Base-by-base conservation (phyloP, 257 asterid genomes). In the Penstemon davidsonii region DNA sequence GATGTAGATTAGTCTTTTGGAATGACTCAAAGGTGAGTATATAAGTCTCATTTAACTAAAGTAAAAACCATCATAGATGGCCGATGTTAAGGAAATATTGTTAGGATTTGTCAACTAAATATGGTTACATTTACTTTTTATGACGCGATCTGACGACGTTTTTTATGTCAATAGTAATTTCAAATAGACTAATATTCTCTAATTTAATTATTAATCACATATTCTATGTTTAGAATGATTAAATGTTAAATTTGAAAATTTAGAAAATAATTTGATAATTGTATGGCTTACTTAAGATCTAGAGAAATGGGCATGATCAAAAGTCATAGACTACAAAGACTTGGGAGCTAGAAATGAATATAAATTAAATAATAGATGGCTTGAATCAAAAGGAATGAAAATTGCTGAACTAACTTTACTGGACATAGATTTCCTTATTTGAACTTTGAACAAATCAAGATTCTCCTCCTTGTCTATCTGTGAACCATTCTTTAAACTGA, bases 381-480 rank as follows among this genome's bases (percentile, higher is more conserved):
- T 61, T 77, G 66, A 68, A 38, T 47, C 38, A 10, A 8, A 43
- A 58, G 19, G 56, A 73, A 58, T 57, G 44, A 12, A 62, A 39
- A 70, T 33, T 51, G 67, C 54, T 33, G 4, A 18, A 51, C 8
- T 3, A 11, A 62, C 18, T 15, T 15, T 15, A 15, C 18, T 47
- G 72, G 60, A 67, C 47, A 55, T 13, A 57, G 52, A 52, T 70
- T 71, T 44, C 60, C 64, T 56, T 3, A n/a, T 56, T 73, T 53
- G 37, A 55, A 60, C 55, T 43, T 79, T 64, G 76, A 68, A 79
- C 11, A 66, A 62, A 73, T 76, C 60, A 73, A 80, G 75, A 73
- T 76, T 80, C 78, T 55, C 55, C n/a, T 61, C 36, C 36, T 51
- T 50, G 50, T 72, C 64, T 12, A 60, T 15, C 53, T 71, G 62